Percentiles rank a stretch among this genome's conserved stretches.
Evolutionary conservation across 352 stramenopile species (phyloP).

Genomic region (Aphanomyces astaci): DNA sequence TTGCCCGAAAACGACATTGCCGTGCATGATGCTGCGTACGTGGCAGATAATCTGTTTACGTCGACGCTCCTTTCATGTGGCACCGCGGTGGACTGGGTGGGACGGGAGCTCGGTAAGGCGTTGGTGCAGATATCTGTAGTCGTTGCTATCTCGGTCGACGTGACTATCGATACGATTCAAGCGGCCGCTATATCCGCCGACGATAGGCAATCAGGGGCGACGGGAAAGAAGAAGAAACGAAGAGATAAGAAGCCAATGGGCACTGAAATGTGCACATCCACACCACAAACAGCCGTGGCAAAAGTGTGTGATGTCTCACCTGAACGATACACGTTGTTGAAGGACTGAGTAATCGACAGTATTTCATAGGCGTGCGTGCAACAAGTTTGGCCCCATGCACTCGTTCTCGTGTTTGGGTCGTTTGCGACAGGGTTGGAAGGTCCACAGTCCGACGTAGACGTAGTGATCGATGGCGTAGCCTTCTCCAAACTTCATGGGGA

Average conservation of each 20-base stretch:
- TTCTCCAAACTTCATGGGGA: too few relatives aligned
- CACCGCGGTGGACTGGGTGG: not conserved
- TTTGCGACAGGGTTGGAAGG: not conserved
- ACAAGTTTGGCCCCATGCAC: not conserved
- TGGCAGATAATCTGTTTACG: not conserved
- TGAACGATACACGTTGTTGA: too few relatives aligned
- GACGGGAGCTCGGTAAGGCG: not conserved
- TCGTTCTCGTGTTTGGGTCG: not conserved
- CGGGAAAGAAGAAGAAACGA: too few relatives aligned
- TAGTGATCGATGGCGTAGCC: too few relatives aligned
- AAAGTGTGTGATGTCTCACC: not conserved
- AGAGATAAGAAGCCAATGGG: too few relatives aligned
- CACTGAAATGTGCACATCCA: too few relatives aligned
- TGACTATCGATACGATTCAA: too few relatives aligned
- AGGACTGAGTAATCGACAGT: too few relatives aligned
- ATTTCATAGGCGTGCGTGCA: not conserved
- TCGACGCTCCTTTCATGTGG: not conserved
- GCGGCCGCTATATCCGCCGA: too few relatives aligned
- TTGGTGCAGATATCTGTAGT: too few relatives aligned
- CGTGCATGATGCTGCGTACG: not conserved
- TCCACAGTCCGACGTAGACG: slow-evolving; percentile 1
- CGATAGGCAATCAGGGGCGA: too few relatives aligned
- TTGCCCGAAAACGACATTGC: not conserved
- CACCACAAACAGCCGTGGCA: slow-evolving; percentile 4
- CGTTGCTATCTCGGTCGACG: too few relatives aligned